Evolutionary conservation across 495 filamentous ascomycete species (phyloP).

Genomic region (Penicillium cataractarum): DNA sequence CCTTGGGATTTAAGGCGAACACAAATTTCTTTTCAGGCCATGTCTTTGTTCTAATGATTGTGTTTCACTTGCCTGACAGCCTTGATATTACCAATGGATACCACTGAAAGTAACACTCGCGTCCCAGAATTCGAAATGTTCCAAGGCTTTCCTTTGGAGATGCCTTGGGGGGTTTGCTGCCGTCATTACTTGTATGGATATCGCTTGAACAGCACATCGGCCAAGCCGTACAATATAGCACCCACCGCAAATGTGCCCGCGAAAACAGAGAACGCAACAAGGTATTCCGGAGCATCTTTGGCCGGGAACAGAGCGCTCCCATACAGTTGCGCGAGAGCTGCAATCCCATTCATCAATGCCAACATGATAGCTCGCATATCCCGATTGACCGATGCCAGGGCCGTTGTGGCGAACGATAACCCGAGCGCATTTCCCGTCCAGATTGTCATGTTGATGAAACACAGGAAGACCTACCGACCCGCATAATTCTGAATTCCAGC

Average conservation of each 20-base stretch:
- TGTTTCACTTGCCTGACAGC: slow-evolving; percentile 24
- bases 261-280: slow-evolving; percentile 12
- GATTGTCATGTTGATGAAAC: too few relatives aligned
- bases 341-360: too few relatives aligned
- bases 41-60: slow-evolving; percentile 29
- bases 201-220: slow-evolving; percentile 11
- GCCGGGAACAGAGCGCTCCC: slow-evolving; percentile 7
- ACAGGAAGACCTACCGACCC: too few relatives aligned
- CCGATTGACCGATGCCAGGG: too few relatives aligned
- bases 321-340: slow-evolving; percentile 15
- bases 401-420: too few relatives aligned
- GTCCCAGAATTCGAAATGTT: neutral
- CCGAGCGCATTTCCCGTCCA: too few relatives aligned
- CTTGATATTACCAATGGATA: slow-evolving; percentile 29
- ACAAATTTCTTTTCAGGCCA: slow-evolving; percentile 18
- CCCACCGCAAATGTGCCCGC: slow-evolving; percentile 11
- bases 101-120: slow-evolving; percentile 6
- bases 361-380: too few relatives aligned
- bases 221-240: slow-evolving; percentile 1
- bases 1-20: slow-evolving; percentile 23
- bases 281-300: slow-evolving; percentile 12
- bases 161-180: neutral
- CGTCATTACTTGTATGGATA: slow-evolving; percentile 7
- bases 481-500: too few relatives aligned
- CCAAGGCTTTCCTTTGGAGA: neutral